phyloP scores from a whole-genome alignment of 2,329 filamentous ascomycete genomes.

The Leptosphaerulina australis region DNA sequence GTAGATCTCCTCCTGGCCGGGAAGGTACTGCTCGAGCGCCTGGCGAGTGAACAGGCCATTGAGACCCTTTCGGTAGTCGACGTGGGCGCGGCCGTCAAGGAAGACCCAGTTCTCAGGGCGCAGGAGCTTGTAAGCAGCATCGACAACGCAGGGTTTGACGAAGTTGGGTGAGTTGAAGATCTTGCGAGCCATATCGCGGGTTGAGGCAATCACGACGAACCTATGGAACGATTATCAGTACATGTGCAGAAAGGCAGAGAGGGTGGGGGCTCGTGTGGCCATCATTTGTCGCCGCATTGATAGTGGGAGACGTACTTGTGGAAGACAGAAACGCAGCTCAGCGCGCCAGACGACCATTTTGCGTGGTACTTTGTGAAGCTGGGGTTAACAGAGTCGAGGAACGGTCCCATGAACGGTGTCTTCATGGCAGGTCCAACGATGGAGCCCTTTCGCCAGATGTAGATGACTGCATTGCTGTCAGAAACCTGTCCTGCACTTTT shows the following conservation, averaged over 20 bases:
- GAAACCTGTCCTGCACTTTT: not conserved
- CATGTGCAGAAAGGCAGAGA: conserved; percentile 2
- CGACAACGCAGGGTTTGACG: conserved; percentile 96
- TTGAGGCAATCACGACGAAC: conserved; percentile 96
- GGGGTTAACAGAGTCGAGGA: conserved; percentile 88
- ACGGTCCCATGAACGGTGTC: conserved; percentile 76
- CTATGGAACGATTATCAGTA: conserved; percentile 54
- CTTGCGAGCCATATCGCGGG: conserved; percentile 93
- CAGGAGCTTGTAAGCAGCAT: conserved; percentile 90
- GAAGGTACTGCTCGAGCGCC: conserved; percentile 85
- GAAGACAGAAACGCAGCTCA: conserved; percentile 98
- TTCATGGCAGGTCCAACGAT: conserved; percentile 57
- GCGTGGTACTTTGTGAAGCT: conserved; percentile 89
- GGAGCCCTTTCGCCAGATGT: conserved; percentile 54
- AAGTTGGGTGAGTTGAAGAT: conserved; percentile 92
- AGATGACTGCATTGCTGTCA: conserved; percentile 58
- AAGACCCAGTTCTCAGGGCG: conserved; percentile 96
- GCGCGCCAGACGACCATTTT: conserved; percentile 88
- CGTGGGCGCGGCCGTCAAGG: conserved; percentile 90
- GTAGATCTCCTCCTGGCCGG: conserved; percentile 91
- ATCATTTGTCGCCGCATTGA: not conserved
- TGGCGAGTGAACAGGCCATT: conserved; percentile 93
- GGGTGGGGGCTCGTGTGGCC: no score
- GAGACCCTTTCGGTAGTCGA: conserved; percentile 96
- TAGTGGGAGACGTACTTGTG: conserved; percentile 73